phyloP scores from a whole-genome alignment of 495 filamentous ascomycete species.

The Daldinia concentrica region DNA sequence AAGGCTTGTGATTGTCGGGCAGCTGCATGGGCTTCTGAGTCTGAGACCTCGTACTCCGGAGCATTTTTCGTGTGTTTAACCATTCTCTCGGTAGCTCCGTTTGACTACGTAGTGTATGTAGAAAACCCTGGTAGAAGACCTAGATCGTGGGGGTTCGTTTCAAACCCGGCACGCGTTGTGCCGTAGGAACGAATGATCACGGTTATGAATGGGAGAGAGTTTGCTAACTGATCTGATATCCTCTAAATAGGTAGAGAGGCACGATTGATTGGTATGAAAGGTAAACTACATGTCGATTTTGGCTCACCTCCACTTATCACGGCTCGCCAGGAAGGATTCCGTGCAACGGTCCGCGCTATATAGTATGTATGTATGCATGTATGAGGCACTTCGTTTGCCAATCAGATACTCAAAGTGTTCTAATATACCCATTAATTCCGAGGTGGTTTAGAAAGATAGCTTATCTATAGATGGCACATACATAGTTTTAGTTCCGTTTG shows the following conservation, averaged over 20 bases:
- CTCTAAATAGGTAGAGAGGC: background rate
- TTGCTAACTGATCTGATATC: background rate
- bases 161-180: background rate
- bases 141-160: conserved; percentile 19
- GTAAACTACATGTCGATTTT: conserved; percentile 5
- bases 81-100: conserved; percentile 21
- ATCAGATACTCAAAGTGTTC: background rate
- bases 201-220: background rate
- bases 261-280: background rate
- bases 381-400: background rate
- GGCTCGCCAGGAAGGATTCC: conserved; percentile 35
- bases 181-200: background rate
- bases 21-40: background rate
- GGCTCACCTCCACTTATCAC: conserved; percentile 30
- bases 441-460: background rate
- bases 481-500: background rate
- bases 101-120: background rate
- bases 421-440: background rate
- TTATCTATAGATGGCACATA: background rate
- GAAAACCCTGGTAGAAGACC: conserved; percentile 12
- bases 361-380: background rate
- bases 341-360: conserved; percentile 15
- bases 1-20: conserved; percentile 3
- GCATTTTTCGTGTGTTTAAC: conserved; percentile 20
- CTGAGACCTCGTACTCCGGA: conserved; percentile 14